These are phyloP conservation scores for Mortierella antarctica DNA, from an alignment of 192 early-diverging fungal genomes.

Conservation along the genomic window DNA sequence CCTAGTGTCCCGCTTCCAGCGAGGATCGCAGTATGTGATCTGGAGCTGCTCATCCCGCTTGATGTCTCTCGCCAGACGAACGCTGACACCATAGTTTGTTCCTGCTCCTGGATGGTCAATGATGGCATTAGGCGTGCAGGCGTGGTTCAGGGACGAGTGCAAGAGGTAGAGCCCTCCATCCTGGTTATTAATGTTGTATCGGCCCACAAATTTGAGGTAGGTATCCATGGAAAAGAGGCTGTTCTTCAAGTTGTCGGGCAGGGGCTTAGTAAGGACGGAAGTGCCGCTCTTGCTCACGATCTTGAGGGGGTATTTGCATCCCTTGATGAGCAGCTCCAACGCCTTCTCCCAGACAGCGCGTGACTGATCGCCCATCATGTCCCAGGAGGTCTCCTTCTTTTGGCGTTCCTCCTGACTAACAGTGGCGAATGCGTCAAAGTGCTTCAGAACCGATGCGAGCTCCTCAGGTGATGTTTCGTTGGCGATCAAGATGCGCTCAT, in stretches of 20 bases:
- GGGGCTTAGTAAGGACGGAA: slow-evolving; percentile 54
- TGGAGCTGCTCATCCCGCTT: slow-evolving; percentile 68
- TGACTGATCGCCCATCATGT: slow-evolving; percentile 59
- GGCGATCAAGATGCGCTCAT: slow-evolving; percentile 58
- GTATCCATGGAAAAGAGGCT: slow-evolving; percentile 64
- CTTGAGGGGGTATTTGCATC: slow-evolving; percentile 59
- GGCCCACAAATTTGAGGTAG: slow-evolving; percentile 65
- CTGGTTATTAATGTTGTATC: slow-evolving; percentile 73
- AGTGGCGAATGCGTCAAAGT: slow-evolving; percentile 67
- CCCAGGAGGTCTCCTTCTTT: slow-evolving; percentile 66
- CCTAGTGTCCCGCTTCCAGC: slow-evolving; percentile 63
- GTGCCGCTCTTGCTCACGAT: slow-evolving; percentile 42
- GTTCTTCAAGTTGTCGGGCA: slow-evolving; percentile 58
- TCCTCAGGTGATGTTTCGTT: slow-evolving; percentile 57
- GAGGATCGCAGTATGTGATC: slow-evolving; percentile 70
- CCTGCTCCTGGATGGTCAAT: slow-evolving; percentile 62
- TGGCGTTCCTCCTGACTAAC: slow-evolving; percentile 65
- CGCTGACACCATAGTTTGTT: slow-evolving; percentile 62
- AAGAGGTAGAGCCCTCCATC: slow-evolving; percentile 70
- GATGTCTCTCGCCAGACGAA: slow-evolving; percentile 65
- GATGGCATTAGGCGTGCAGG: slow-evolving; percentile 63
- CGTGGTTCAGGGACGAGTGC: slow-evolving; percentile 70
- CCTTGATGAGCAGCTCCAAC: slow-evolving; percentile 53
- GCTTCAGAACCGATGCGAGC: slow-evolving; percentile 51
- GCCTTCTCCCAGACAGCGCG: slow-evolving; percentile 58